These are phyloP conservation scores for Beauveria australis DNA, from an alignment of 2,329 filamentous ascomycete species.

Conservation along the genomic window DNA sequence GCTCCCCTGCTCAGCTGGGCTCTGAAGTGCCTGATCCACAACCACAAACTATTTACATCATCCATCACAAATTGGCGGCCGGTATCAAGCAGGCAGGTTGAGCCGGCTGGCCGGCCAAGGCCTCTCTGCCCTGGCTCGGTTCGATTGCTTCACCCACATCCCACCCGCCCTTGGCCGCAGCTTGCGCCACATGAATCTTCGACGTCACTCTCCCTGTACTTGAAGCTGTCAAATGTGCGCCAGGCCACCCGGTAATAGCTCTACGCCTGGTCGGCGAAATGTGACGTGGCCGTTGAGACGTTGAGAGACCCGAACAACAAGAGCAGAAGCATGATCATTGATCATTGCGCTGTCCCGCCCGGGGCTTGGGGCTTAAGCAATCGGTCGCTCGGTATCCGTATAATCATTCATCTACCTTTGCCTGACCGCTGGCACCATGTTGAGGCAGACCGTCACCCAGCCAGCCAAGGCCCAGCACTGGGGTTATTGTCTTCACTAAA, in stretches of 20 bases:
- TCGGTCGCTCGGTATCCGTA: too few species aligned
- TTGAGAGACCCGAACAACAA: background rate
- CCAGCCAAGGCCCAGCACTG: too few species aligned
- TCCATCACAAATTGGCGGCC: background rate
- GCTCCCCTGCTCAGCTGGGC: conserved; percentile 8
- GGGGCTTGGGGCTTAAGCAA: too few species aligned
- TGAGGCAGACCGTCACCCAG: too few species aligned
- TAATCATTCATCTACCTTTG: background rate
- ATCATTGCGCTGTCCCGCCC: background rate
- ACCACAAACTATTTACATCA: background rate
- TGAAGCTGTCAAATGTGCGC: background rate
- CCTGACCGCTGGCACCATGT: background rate
- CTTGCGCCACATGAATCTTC: conserved; percentile 2
- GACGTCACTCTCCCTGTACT: background rate
- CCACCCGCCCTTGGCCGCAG: background rate
- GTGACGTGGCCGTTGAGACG: background rate
- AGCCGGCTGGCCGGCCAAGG: background rate
- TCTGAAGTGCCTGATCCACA: conserved; percentile 1
- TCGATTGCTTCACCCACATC: conserved; percentile 1
- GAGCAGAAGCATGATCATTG: background rate
- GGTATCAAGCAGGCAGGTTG: background rate
- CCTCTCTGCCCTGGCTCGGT: background rate
- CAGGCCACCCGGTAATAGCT: background rate
- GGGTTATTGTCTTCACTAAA: background rate
- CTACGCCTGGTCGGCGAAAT: background rate